Conservation (phyloP, 2,329 filamentous ascomycete species). For the Ophiocordyceps camponoti-floridani region DNA sequence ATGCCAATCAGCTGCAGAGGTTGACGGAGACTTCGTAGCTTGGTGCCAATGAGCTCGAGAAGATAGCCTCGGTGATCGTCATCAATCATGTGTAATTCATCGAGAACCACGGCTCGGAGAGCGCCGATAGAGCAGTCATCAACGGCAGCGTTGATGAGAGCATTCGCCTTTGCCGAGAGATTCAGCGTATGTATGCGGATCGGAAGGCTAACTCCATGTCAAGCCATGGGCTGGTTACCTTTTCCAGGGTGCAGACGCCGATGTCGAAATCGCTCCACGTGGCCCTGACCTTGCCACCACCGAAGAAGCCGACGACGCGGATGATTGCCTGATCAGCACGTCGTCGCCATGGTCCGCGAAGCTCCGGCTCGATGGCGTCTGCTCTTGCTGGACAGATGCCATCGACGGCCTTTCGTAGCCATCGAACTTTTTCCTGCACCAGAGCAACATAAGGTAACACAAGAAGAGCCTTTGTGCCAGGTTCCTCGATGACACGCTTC, state of each 20-base stretch:
- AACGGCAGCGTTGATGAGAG: conserved; percentile 54
- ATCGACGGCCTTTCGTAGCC: conserved; percentile 49
- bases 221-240: conserved; percentile 19
- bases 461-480: conserved; percentile 48
- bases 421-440: conserved; percentile 63
- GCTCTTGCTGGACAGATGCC: conserved; percentile 14
- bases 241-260: conserved; percentile 65
- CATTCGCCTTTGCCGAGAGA: conserved; percentile 41
- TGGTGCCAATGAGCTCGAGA: conserved; percentile 56
- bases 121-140: conserved; percentile 49
- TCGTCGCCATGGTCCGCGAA: conserved; percentile 28
- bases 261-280: conserved; percentile 63
- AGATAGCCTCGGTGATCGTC: conserved; percentile 61
- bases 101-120: conserved; percentile 50
- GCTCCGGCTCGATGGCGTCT: conserved; percentile 14
- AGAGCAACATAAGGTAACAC: conserved; percentile 64
- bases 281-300: conserved; percentile 47
- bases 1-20: conserved; percentile 57
- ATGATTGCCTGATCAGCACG: conserved; percentile 39
- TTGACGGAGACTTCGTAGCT: conserved; percentile 50
- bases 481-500: conserved; percentile 47
- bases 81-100: conserved; percentile 71
- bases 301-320: conserved; percentile 56
- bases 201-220: neutral
- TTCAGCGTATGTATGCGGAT: neutral